phyloP scores from a whole-genome alignment of 192 early-diverging fungal species.

The Rhizoclosmatium globosum region DNA sequence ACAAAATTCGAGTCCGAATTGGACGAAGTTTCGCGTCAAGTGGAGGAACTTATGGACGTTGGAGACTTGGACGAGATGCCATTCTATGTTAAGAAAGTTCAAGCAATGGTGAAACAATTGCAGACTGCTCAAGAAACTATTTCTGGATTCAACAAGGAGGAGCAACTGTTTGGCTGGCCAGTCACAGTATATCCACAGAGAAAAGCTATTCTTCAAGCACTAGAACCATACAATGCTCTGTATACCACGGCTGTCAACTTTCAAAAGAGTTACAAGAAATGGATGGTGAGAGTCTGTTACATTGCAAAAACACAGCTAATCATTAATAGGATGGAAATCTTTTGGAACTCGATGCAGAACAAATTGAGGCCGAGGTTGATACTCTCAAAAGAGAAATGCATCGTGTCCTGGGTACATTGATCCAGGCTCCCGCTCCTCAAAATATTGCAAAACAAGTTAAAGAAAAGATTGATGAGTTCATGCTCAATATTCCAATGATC shows the following conservation, averaged over 20 bases:
- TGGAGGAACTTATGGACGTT: conserved; percentile 68
- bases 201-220: conserved; percentile 58
- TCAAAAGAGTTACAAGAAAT: conserved; percentile 68
- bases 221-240: conserved; percentile 68
- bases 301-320: background rate
- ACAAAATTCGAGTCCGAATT: conserved; percentile 63
- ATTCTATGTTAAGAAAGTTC: conserved; percentile 74
- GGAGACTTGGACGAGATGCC: conserved; percentile 74
- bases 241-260: conserved; percentile 71
- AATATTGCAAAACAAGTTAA: conserved; percentile 68
- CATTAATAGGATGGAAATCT: conserved; percentile 57
- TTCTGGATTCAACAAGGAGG: conserved; percentile 68
- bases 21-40: conserved; percentile 63
- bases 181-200: conserved; percentile 67
- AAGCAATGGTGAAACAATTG: conserved; percentile 63
- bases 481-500: conserved; percentile 66
- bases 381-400: conserved; percentile 69
- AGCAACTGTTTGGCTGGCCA: conserved; percentile 68
- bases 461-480: conserved; percentile 72
- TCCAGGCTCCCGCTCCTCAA: conserved; percentile 62
- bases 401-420: conserved; percentile 59
- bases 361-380: conserved; percentile 65
- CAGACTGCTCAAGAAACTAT: conserved; percentile 64
- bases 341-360: conserved; percentile 66
- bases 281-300: conserved; percentile 50